phyloP scores from a whole-genome alignment of 345 rosid genomes.

The Diplotaxis tenuifolia region DNA sequence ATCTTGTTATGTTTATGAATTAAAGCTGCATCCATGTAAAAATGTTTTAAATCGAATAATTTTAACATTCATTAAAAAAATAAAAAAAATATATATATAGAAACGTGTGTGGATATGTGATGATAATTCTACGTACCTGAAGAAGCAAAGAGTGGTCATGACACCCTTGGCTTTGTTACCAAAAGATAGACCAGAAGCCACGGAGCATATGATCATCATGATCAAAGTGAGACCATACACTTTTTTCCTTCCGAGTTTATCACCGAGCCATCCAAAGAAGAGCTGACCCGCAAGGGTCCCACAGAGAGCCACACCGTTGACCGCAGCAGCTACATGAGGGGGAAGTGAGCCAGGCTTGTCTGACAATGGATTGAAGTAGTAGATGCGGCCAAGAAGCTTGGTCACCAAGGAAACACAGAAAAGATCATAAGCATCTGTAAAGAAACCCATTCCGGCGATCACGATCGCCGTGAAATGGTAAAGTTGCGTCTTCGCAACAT shows the following conservation, averaged over 20 bases:
- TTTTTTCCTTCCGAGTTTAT: slow-evolving; percentile 42
- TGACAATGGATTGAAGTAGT: slow-evolving; percentile 36
- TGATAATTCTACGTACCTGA: slow-evolving; percentile 20
- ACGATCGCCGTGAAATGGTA: slow-evolving; percentile 49
- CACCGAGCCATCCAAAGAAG: slow-evolving; percentile 47
- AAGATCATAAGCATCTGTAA: slow-evolving; percentile 50
- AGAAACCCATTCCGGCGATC: slow-evolving; percentile 51
- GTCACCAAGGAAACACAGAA: slow-evolving; percentile 45
- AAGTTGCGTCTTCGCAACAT: slow-evolving; percentile 43
- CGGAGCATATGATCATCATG: slow-evolving; percentile 37
- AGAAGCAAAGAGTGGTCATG: slow-evolving; percentile 45
- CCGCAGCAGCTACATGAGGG: slow-evolving; percentile 38
- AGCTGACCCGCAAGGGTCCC: slow-evolving; percentile 43
- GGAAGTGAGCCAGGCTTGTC: slow-evolving; percentile 40
- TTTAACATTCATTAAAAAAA: too few relatives aligned
- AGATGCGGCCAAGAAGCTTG: slow-evolving; percentile 46
- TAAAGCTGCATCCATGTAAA: too few relatives aligned
- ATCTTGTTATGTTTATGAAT: too few relatives aligned
- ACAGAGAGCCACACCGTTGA: slow-evolving; percentile 39
- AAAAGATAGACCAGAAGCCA: slow-evolving; percentile 42
- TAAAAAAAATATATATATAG: too few relatives aligned
- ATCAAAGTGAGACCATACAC: slow-evolving; percentile 45
- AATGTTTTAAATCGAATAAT: too few relatives aligned
- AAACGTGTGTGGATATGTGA: not conserved
- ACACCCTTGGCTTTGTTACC: slow-evolving; percentile 27